Evolutionary conservation across 75 land plant genomes (phyloP).

Genomic region (Isoetes taiwanensis): DNA sequence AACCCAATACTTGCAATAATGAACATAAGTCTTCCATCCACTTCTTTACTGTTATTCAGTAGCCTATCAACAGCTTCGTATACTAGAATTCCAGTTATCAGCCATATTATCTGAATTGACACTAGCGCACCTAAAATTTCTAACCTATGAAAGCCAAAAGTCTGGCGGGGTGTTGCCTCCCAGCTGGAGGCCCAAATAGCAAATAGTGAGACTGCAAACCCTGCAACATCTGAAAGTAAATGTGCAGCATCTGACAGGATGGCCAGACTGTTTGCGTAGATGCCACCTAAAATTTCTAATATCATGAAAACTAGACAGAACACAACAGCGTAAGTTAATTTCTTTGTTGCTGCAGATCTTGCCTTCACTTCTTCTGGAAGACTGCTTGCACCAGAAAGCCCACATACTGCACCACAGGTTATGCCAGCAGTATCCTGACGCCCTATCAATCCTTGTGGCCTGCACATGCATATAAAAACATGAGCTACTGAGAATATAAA

Average conservation of each 20-base stretch:
- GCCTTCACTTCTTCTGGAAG: background rate
- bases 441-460: too few species aligned
- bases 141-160: slow-evolving; percentile 72
- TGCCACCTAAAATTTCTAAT: slow-evolving; percentile 72
- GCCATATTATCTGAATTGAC: slow-evolving; percentile 83
- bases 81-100: slow-evolving; percentile 76
- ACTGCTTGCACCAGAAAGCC: too few species aligned
- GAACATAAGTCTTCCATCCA: slow-evolving; percentile 76
- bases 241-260: slow-evolving; percentile 93
- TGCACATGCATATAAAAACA: too few species aligned
- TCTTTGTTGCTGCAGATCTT: slow-evolving; percentile 9
- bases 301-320: slow-evolving; percentile 69
- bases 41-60: slow-evolving; percentile 33
- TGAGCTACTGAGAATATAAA: too few species aligned
- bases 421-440: too few species aligned
- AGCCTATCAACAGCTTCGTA: slow-evolving; percentile 70
- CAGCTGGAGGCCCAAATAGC: slow-evolving; percentile 87
- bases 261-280: slow-evolving; percentile 79
- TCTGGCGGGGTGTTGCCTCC: slow-evolving; percentile 85
- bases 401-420: too few species aligned
- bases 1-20: slow-evolving; percentile 63
- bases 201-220: slow-evolving; percentile 83
- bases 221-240: slow-evolving; percentile 83
- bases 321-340: slow-evolving; percentile 50
- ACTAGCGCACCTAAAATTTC: slow-evolving; percentile 82